Conservation (phyloP, 2,329 filamentous ascomycete genomes). For the Aspergillus novoparasiticus region DNA sequence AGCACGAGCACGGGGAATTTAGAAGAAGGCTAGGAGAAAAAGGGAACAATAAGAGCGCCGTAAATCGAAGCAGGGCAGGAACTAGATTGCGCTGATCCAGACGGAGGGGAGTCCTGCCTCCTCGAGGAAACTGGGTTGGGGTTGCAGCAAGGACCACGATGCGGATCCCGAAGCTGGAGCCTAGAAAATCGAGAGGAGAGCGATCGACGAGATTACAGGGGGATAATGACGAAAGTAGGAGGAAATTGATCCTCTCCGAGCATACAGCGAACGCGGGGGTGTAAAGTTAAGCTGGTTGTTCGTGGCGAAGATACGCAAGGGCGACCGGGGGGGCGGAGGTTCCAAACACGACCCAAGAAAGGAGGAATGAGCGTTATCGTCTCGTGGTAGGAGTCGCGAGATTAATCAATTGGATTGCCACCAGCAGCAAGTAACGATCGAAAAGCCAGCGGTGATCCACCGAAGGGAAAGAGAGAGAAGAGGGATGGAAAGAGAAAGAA, state of each 20-base stretch:
- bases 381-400: background rate
- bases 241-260: background rate
- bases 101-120: constrained; percentile 9
- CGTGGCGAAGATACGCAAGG: constrained; percentile 22
- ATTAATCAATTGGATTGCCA: constrained; percentile 27
- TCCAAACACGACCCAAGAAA: constrained; percentile 17
- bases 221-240: constrained; percentile 16
- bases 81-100: constrained; percentile 1
- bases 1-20: constrained; percentile 26
- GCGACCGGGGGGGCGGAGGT: constrained; percentile 11
- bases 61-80: background rate
- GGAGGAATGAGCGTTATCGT: constrained; percentile 19
- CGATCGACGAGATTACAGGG: constrained; percentile 17
- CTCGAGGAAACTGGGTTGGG: constrained; percentile 5
- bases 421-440: constrained; percentile 32
- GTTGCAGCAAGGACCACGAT: constrained; percentile 16
- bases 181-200: background rate
- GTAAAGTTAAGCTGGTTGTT: constrained; percentile 13
- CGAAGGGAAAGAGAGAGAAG: constrained; percentile 3
- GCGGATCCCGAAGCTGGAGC: background rate
- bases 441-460: constrained; percentile 15
- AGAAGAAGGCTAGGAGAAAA: constrained; percentile 11
- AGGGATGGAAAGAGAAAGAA: constrained; percentile 4
- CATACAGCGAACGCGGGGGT: constrained; percentile 8
- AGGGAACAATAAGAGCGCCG: constrained; percentile 6